Base-by-base conservation (phyloP, 2,329 filamentous ascomycete species). In the Shiraia sp. region DNA sequence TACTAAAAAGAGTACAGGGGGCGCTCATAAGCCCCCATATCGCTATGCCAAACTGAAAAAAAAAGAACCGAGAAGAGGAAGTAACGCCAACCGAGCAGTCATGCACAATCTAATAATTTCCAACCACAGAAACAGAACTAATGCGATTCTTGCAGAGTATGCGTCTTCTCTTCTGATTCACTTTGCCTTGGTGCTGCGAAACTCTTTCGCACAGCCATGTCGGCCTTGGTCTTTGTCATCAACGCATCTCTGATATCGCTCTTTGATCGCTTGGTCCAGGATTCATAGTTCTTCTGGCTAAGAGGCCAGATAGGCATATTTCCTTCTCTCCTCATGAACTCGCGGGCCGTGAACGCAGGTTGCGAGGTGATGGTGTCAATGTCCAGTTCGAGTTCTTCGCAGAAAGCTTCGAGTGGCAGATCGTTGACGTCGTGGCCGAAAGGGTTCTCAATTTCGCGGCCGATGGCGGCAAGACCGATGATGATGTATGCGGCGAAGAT, bases 361-460 rank as follows among this genome's bases (percentile, higher is more conserved):
- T 71, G 74, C 40, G 81, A 78, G 15, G 85, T 83, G 53, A 92
- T 82, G 43, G 87, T 81, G 61, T 92, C 86, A 54, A 93, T 75
- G 56, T 95, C 89, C 23, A 78, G 69, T 15, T 85, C 81, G 29
- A 93, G 77, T 59, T 90, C 86, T 26, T 84, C 78, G 71, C 88
- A 93, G 75, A 84, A 95, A 10, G 77, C 73, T 61, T 92, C 88
- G 4, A 69, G 63, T 10, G 63, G 63, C 10, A 69, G 73, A 66
- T 93, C 88, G 64, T 93, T 93, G 57, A 91, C 88, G 54, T 93
- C 88, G 52, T 84, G 77, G 44, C 88, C 88, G 66, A 93, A 93
- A 12, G 88, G 88, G 63, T 93, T 90, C 69, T 93, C 88, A 51
- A 93, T 86, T 72, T 93, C 88, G 54, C 82, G 81, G 28, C 88